phyloP scores from a whole-genome alignment of 768 basidiomycete genomes.

The Kwoniella botswanensis region DNA sequence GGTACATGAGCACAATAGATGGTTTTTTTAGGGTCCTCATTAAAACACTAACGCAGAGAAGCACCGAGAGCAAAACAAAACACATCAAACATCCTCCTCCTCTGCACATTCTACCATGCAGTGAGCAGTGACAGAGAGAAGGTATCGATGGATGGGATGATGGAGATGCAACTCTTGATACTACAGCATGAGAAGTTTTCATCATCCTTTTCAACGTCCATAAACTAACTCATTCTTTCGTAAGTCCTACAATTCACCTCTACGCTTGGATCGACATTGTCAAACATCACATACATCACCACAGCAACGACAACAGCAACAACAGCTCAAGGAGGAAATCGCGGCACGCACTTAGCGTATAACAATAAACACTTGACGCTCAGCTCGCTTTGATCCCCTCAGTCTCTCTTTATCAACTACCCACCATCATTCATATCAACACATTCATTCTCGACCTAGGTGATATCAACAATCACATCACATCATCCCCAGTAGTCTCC shows the following conservation, averaged over 20 bases:
- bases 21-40: slow-evolving; percentile 12
- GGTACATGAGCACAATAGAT: slow-evolving; percentile 7
- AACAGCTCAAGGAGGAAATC: not conserved
- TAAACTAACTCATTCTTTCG: not conserved
- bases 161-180: not conserved
- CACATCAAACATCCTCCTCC: not conserved
- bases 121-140: not conserved
- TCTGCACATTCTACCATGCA: slow-evolving; percentile 1
- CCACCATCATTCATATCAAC: not conserved
- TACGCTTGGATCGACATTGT: slow-evolving; percentile 1
- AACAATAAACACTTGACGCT: not conserved
- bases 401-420: not conserved
- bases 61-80: not conserved
- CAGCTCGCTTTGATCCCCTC: not conserved
- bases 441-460: not conserved
- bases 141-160: slow-evolving; percentile 2
- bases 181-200: not conserved
- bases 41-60: not conserved
- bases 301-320: slow-evolving; percentile 4
- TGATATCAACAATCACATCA: not conserved
- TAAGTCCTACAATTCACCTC: slow-evolving; percentile 1
- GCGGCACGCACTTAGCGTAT: not conserved
- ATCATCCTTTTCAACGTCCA: not conserved
- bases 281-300: not conserved
- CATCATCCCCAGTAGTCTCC: not conserved